Evolutionary conservation across 192 early-diverging fungal genomes (phyloP).

Genomic region (Polychytrium aggregatum): DNA sequence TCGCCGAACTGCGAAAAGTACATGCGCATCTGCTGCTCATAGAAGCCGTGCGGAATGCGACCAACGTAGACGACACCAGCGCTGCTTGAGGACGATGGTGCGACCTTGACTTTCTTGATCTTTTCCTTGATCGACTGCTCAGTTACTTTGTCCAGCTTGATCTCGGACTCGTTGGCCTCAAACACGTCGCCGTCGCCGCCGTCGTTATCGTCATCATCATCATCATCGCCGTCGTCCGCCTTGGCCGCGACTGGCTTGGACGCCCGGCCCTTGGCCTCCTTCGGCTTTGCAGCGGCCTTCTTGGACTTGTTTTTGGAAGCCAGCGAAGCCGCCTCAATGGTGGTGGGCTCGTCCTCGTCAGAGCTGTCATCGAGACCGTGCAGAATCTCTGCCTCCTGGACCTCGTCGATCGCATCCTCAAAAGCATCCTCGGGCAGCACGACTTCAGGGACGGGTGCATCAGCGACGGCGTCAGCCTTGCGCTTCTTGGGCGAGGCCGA

Average conservation of each 20-base stretch:
- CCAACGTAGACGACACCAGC: conserved; percentile 79
- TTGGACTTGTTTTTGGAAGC: not conserved
- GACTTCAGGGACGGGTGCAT: conserved; percentile 4
- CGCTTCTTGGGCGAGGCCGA: not conserved
- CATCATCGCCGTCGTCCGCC: not conserved
- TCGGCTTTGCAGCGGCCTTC: conserved; percentile 1
- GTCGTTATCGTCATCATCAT: not conserved
- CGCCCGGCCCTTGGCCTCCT: conserved; percentile 5
- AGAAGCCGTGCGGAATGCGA: conserved; percentile 91
- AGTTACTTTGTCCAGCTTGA: not conserved
- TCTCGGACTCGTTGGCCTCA: not conserved
- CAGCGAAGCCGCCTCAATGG: conserved; percentile 4
- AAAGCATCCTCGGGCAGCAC: conserved; percentile 4
- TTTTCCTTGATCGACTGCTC: not conserved
- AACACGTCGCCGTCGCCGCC: not conserved
- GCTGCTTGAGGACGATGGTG: not conserved
- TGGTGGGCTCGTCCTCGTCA: conserved; percentile 6
- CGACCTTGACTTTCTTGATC: not conserved
- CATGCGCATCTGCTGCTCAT: conserved; percentile 77
- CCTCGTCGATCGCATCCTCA: not conserved
- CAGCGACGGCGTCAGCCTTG: conserved; percentile 7
- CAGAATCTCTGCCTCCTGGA: not conserved
- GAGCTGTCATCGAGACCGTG: conserved; percentile 9
- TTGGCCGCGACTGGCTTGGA: not conserved
- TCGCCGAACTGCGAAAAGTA: conserved; percentile 95